phyloP scores from a whole-genome alignment of 176 grass and related monocot species.

The Typha latifolia region DNA sequence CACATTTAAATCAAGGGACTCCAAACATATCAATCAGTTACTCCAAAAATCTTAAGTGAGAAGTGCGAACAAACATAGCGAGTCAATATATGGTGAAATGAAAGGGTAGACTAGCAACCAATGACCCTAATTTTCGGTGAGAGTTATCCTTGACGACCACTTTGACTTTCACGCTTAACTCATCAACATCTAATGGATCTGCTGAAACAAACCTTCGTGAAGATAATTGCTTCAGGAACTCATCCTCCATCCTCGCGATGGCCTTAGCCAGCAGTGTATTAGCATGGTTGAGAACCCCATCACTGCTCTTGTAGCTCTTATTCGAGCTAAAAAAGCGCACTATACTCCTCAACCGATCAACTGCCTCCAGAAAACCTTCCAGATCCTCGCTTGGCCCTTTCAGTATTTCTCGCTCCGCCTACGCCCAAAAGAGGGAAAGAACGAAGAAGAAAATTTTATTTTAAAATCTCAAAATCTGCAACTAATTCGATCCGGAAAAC shows the following conservation, averaged over 20 bases:
- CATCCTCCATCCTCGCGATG: conserved; percentile 67
- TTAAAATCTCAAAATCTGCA: neutral
- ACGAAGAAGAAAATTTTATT: neutral
- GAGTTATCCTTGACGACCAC: no score
- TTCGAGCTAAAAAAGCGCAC: conserved; percentile 83
- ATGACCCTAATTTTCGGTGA: no score
- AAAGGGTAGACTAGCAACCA: no score
- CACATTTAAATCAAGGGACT: no score
- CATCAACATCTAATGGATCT: neutral
- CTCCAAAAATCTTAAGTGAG: no score
- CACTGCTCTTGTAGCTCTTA: conserved; percentile 75
- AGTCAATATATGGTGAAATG: no score
- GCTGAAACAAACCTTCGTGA: conserved; percentile 39
- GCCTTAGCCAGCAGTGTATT: conserved; percentile 65
- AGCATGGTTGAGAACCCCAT: conserved; percentile 70
- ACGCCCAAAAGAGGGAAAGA: neutral
- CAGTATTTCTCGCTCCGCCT: conserved; percentile 73
- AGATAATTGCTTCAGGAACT: conserved; percentile 65
- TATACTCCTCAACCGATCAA: conserved; percentile 67
- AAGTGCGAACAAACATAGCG: no score
- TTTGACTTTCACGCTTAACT: no score
- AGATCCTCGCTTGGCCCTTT: conserved; percentile 78
- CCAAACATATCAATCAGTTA: no score
- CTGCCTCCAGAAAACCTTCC: conserved; percentile 67
- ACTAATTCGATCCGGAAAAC: neutral